Conservation (phyloP, 306 rosid genomes). For the Hippophae gyantsensis region DNA sequence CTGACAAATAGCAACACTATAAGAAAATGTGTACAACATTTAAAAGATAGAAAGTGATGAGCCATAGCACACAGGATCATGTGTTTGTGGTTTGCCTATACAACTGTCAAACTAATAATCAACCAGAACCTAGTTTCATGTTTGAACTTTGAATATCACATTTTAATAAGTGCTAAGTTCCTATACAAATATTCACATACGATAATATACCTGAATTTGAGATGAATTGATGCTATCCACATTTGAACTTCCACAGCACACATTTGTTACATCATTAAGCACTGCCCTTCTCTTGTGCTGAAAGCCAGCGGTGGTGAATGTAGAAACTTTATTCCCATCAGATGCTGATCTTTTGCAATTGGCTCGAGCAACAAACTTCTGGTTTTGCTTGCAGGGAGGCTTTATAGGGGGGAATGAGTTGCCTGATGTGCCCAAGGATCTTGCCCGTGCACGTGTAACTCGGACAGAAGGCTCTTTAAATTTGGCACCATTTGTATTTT, state of each 20-base stretch:
- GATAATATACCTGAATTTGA: conserved; percentile 36
- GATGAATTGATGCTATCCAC: conserved; percentile 19
- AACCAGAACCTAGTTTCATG: background rate
- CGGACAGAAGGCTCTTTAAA: conserved; percentile 42
- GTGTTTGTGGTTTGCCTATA: background rate
- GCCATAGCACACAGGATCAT: conserved; percentile 1
- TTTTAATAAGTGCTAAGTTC: background rate
- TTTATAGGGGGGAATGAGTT: conserved; percentile 15
- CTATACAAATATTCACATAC: background rate
- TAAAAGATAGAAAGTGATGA: background rate
- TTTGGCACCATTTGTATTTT: conserved; percentile 31
- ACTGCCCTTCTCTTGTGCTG: conserved; percentile 61
- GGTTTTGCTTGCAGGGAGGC: conserved; percentile 37
- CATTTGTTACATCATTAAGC: conserved; percentile 60
- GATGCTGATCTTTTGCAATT: conserved; percentile 42
- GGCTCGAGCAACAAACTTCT: conserved; percentile 22
- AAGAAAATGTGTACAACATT: conserved; percentile 5
- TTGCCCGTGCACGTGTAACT: conserved; percentile 63
- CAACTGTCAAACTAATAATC: background rate
- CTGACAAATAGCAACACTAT: conserved; percentile 27
- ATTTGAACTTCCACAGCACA: conserved; percentile 9
- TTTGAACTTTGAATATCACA: background rate
- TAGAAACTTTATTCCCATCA: conserved; percentile 37
- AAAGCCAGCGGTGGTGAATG: conserved; percentile 25
- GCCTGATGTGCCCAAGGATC: no score